phyloP scores from a whole-genome alignment of 495 filamentous ascomycete genomes.

The Physcia stellaris region DNA sequence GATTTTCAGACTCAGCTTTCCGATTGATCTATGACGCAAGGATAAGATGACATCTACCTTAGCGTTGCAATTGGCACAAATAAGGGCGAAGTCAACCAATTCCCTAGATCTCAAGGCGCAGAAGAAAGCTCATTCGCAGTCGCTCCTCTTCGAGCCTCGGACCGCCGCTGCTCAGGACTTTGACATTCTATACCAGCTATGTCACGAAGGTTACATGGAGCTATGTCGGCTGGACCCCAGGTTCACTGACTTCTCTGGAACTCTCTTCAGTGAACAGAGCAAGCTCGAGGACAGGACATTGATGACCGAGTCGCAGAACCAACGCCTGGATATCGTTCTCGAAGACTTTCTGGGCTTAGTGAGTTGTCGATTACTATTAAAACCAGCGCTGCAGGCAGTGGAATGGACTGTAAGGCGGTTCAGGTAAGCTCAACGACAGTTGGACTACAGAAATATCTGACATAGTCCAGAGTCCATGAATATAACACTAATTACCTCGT shows the following conservation, averaged over 20 bases:
- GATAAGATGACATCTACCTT: slow-evolving; percentile 69
- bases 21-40: slow-evolving; percentile 9
- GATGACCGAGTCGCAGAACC: slow-evolving; percentile 69
- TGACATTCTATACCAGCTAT: slow-evolving; percentile 74
- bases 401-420: slow-evolving; percentile 93
- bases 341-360: slow-evolving; percentile 70
- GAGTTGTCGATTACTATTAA: slow-evolving; percentile 61
- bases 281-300: slow-evolving; percentile 72
- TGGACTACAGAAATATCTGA: background rate
- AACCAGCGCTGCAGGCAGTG: slow-evolving; percentile 73
- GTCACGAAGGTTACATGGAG: slow-evolving; percentile 77
- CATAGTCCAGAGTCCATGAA: slow-evolving; percentile 61
- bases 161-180: slow-evolving; percentile 76
- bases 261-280: slow-evolving; percentile 83
- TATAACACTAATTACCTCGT: slow-evolving; percentile 68
- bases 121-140: slow-evolving; percentile 77
- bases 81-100: slow-evolving; percentile 62
- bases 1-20: slow-evolving; percentile 14
- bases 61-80: slow-evolving; percentile 65
- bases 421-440: slow-evolving; percentile 38
- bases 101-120: slow-evolving; percentile 80
- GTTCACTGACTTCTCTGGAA: slow-evolving; percentile 53
- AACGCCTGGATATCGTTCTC: slow-evolving; percentile 60
- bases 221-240: slow-evolving; percentile 71
- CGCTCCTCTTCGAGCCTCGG: slow-evolving; percentile 74